Base-by-base conservation (phyloP, 1,139 yeast species). In the Suhomyces bolitotheri region DNA sequence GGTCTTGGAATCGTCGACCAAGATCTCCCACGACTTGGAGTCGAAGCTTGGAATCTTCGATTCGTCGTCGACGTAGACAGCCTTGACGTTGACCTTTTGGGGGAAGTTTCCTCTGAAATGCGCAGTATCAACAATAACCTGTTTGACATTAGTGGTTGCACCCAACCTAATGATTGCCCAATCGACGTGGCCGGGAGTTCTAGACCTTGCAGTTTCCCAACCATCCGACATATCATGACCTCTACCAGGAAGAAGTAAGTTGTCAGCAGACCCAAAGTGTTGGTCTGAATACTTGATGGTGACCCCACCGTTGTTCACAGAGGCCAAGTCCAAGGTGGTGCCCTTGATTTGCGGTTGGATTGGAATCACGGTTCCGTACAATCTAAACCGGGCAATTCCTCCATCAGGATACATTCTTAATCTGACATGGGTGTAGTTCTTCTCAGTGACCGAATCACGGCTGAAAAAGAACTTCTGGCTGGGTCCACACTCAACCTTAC, bases 181-280 rank as follows among this genome's bases (percentile, higher is more conserved):
- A 66, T 90, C 97, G 25, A 76, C 79, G 58, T 90, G 97, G 26
- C 87, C 90, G 4, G 81, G 76, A 13, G 66, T 73, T 58, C 97
- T 76, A 1, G 96, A 87, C 56, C 97, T 78, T 49, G 78, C 78
- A n/a, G 97, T 90, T 60, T 90, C 97, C 97, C 97, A 90, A 11
- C 98, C 98, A 54, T 92, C 97, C 31, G 95, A 80, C 97, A 92
- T 90, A 60, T 90, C 96, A 49, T 73, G 78, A 31, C 98, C 98
- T 44, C 97, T 78, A 8, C 97, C 97, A 4, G 97, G 96, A 40
- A 92, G 71, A 39, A 90, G 66, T 46, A 90, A 69, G 62, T 90
- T 90, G 58, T 85, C 94, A 25, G 90, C 95, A 27, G 89, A 75
- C 25, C 96, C 95, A 55, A 90, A 90, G 63, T 89, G 97, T 64